Conservation (phyloP, 2,329 filamentous ascomycete species). For the Didymella keratinophila region DNA sequence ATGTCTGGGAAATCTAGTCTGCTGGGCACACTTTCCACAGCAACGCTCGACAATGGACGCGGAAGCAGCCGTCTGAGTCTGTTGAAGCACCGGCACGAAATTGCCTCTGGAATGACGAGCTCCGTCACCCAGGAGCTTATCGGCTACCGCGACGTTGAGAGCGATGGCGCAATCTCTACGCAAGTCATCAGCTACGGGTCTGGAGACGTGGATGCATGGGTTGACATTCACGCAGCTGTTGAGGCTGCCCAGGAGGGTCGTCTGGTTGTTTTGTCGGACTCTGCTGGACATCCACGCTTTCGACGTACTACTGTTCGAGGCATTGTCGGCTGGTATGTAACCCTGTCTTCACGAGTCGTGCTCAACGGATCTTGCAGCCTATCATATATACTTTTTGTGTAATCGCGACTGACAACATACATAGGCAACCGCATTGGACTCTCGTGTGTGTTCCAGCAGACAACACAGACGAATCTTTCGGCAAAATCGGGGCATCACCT, state of each 20-base stretch:
- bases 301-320: slow-evolving; percentile 87
- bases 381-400: background rate
- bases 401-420: background rate
- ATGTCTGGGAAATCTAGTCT: slow-evolving; percentile 93
- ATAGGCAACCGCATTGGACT: slow-evolving; percentile 83
- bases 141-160: slow-evolving; percentile 68
- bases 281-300: slow-evolving; percentile 89
- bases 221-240: slow-evolving; percentile 85
- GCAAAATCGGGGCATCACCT: slow-evolving; percentile 56
- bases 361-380: background rate
- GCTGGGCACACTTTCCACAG: slow-evolving; percentile 86
- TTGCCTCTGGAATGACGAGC: slow-evolving; percentile 89
- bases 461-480: slow-evolving; percentile 63
- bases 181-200: slow-evolving; percentile 83
- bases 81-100: slow-evolving; percentile 91
- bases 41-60: slow-evolving; percentile 87
- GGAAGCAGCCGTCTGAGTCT: slow-evolving; percentile 89
- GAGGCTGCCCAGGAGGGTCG: slow-evolving; percentile 73
- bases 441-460: slow-evolving; percentile 87
- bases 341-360: background rate
- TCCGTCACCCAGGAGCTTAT: slow-evolving; percentile 94
- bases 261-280: slow-evolving; percentile 88
- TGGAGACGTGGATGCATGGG: slow-evolving; percentile 89
- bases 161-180: slow-evolving; percentile 24
- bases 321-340: slow-evolving; percentile 78